Conservation (phyloP, 202 grass and related monocot species). For the Saccharum hybrid region DNA sequence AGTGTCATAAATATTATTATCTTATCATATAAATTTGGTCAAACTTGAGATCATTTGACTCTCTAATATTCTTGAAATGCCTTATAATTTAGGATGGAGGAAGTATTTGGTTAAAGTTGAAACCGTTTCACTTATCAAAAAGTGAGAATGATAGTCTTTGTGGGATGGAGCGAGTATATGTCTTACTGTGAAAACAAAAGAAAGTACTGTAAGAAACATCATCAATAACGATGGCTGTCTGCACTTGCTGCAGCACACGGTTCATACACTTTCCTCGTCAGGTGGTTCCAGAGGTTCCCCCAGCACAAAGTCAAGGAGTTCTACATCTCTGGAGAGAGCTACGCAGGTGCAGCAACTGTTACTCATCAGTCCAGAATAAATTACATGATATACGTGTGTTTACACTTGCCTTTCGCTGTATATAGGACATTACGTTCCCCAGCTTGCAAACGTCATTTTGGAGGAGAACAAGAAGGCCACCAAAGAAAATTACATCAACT, state of each 20-base stretch:
- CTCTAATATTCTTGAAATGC: too few relatives aligned
- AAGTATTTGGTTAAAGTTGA: too few relatives aligned
- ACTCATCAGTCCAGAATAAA: neutral
- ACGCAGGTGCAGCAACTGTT: constrained; percentile 42
- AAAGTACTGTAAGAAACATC: neutral
- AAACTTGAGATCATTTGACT: too few relatives aligned
- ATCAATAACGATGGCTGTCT: neutral
- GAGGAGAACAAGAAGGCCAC: constrained; percentile 53
- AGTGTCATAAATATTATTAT: too few relatives aligned
- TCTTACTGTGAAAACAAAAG: neutral
- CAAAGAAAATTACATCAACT: constrained; percentile 46
- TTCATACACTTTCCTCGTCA: constrained; percentile 55
- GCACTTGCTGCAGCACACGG: constrained; percentile 42
- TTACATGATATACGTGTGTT: neutral
- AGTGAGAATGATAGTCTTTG: too few relatives aligned
- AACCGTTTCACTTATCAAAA: too few relatives aligned
- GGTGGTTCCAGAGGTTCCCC: constrained; percentile 66
- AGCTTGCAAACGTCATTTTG: constrained; percentile 51
- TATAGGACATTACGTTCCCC: constrained; percentile 58
- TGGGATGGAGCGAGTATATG: neutral
- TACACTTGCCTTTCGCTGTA: neutral
- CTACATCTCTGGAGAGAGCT: constrained; percentile 68
- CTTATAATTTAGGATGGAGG: too few relatives aligned
- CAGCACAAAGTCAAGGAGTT: constrained; percentile 64
- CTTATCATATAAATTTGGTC: too few relatives aligned